These are phyloP conservation scores for Styphnolobium japonicum DNA, from an alignment of 306 rosid species.

Conservation along the genomic window DNA sequence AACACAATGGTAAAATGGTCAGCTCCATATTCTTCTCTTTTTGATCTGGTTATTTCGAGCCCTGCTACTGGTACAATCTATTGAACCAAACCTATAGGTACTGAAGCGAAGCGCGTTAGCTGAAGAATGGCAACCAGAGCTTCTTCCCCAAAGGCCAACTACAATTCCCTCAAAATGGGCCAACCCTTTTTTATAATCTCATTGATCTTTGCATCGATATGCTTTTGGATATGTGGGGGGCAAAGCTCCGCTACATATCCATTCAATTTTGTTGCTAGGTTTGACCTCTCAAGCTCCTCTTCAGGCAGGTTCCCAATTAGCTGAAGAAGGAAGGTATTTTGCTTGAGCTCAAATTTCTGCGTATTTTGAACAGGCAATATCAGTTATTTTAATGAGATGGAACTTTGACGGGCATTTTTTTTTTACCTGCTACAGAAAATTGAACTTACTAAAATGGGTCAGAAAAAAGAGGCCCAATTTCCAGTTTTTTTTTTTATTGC, in stretches of 20 bases:
- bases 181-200: constrained; percentile 79
- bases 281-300: constrained; percentile 79
- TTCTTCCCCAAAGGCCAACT: constrained; percentile 15
- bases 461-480: constrained; percentile 9
- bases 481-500: not conserved
- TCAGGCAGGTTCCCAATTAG: constrained; percentile 82
- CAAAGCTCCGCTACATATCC: constrained; percentile 89
- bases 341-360: constrained; percentile 97
- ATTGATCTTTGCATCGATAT: constrained; percentile 72
- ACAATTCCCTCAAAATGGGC: constrained; percentile 84
- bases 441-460: not conserved
- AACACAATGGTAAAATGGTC: not conserved
- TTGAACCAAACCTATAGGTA: not conserved
- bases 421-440: not conserved
- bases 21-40: constrained; percentile 7
- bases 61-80: constrained; percentile 12
- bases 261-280: constrained; percentile 73
- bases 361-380: constrained; percentile 10
- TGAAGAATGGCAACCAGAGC: constrained; percentile 6
- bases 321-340: constrained; percentile 72
- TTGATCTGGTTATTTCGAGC: not conserved
- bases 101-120: not conserved
- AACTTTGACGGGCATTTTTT: not conserved
- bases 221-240: constrained; percentile 67
- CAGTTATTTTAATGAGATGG: not conserved